Base-by-base conservation (phyloP, 495 filamentous ascomycete genomes). In the Tuber brumale region DNA sequence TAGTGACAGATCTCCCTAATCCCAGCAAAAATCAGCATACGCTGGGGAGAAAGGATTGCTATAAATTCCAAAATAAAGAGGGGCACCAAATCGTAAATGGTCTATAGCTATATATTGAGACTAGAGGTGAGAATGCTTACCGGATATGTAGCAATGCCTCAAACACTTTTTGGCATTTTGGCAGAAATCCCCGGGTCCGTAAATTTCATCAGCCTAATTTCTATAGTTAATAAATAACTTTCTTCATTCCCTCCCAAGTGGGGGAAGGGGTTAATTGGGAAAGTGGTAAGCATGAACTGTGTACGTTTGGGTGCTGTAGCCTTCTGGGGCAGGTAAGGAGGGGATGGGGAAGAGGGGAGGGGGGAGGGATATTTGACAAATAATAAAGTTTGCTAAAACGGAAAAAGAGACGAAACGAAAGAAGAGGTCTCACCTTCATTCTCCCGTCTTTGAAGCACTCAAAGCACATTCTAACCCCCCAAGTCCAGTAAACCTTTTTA, bases 401-500 rank as follows among this genome's bases (percentile, higher is more conserved):
- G 8, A 70, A 35, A 37, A 41, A 27, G 37, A 42, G 66, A n/a
- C 19, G 42, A 48, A 69, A 31, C 37, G 48, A 66, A 72, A 41
- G 42, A 44, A 43, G 43, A 42, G 44, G 41, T 75, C 76, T 71
- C 73, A 76, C 78, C 78, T 77, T 80, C 21, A 80, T 69, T 43
- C 76, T 79, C 42, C 75, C 39, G 0, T 80, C 78, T 69, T 80
- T 80, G 70, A 80, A 80, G 73, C 78, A 80, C 19, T 10, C 48
- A 42, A 77, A 73, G 45, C 78, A 80, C 23, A 80, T 77, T 31
- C 78, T 80, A 16, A 80, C 71, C 18, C 76, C 78, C 78, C 78
- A 80, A 76, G 78, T 80, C 78, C 78, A 80, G n/a, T 80, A 80
- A 16, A 77, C 75, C 23, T 80, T 80, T 18, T 79, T 80, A 16